phyloP scores from a whole-genome alignment of 129 eudicot genomes.

The Rutidosis leptorrhynchoides region DNA sequence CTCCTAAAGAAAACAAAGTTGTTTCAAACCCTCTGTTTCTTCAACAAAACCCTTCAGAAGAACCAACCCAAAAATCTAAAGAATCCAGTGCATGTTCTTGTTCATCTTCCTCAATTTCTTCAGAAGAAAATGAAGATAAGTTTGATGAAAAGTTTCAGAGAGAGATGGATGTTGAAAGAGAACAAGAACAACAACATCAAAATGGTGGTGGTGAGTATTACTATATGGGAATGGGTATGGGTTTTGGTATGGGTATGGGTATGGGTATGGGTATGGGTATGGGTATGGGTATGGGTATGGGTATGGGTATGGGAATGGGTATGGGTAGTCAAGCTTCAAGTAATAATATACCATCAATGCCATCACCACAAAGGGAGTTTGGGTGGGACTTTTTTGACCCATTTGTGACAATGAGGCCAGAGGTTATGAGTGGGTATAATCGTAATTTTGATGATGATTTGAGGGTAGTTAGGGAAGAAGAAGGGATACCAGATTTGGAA shows the following conservation, averaged over 20 bases:
- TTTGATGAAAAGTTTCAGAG: constrained; percentile 23
- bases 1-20: constrained; percentile 49
- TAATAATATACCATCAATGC: constrained; percentile 43
- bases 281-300: constrained; percentile 51
- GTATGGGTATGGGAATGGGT: constrained; percentile 30
- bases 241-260: constrained; percentile 35
- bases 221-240: constrained; percentile 52
- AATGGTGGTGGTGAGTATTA: constrained; percentile 47
- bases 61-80: constrained; percentile 45
- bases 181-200: constrained; percentile 29
- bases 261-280: constrained; percentile 33
- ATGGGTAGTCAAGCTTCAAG: constrained; percentile 21
- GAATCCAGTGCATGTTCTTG: constrained; percentile 36
- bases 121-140: constrained; percentile 51
- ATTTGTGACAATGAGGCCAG: constrained; percentile 62
- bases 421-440: constrained; percentile 50
- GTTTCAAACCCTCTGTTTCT: constrained; percentile 88
- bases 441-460: constrained; percentile 77
- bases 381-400: constrained; percentile 99
- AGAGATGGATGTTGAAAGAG: constrained; percentile 30
- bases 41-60: constrained; percentile 54
- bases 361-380: constrained; percentile 71
- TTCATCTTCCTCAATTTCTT: constrained; percentile 43
- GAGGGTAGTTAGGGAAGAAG: constrained; percentile 87
- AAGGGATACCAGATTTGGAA: constrained; percentile 94